Percentiles rank a stretch among this genome's conserved stretches.
Evolutionary conservation across 1,284 basidiomycete genomes (phyloP).

Genomic region (Boletellus dicymbophilus): DNA sequence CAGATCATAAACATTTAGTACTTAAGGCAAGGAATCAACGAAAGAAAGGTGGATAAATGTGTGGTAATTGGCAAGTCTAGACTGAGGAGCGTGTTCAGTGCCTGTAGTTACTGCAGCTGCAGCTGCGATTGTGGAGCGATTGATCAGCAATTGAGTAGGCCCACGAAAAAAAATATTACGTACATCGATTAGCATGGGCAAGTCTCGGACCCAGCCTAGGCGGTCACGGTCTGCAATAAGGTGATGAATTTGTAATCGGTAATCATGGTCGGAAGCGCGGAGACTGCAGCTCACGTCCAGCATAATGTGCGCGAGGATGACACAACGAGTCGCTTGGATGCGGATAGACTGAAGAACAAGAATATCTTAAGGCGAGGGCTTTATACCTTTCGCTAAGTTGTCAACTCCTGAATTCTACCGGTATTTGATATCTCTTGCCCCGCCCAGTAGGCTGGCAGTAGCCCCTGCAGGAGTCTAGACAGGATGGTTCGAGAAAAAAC

Average conservation of each 20-base stretch:
- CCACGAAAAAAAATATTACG: not conserved
- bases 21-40: no score
- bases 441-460: no score
- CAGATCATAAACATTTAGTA: no score
- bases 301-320: not conserved
- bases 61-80: no score
- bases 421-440: no score
- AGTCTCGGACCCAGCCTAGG: not conserved
- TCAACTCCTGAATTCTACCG: not conserved
- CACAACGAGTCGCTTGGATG: not conserved
- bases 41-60: no score
- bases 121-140: conserved; percentile 9
- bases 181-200: not conserved
- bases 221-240: not conserved
- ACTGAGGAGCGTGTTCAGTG: no score
- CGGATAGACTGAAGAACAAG: not conserved
- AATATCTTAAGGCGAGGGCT: not conserved
- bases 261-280: not conserved
- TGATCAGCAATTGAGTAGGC: not conserved
- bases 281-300: not conserved
- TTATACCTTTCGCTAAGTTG: no score
- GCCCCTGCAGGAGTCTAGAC: no score
- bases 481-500: no score
- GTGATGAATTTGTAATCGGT: not conserved
- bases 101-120: conserved; percentile 22